Percentiles rank a stretch among this genome's conserved stretches.
Evolutionary conservation across 2,329 filamentous ascomycete genomes (phyloP).

Genomic region (Thelonectria blattea): DNA sequence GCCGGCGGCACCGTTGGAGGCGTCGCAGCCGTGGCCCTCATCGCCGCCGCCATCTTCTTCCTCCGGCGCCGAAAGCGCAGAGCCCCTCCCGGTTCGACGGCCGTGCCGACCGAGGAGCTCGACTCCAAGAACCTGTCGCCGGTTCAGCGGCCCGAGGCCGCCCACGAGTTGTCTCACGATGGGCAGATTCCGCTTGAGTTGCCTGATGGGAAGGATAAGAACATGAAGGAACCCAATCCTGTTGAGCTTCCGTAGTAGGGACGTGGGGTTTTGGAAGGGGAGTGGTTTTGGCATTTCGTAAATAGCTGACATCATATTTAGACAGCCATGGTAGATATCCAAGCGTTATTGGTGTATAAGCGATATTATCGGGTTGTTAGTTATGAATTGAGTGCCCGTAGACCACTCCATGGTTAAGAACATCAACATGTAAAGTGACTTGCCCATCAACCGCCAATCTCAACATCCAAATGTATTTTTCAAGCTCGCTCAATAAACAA

Average conservation of each 20-base stretch:
- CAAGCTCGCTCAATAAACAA: too few species aligned
- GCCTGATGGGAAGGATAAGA: not conserved
- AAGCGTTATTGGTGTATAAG: too few species aligned
- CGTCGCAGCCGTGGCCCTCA: not conserved
- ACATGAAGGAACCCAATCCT: not conserved
- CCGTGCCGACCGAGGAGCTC: not conserved
- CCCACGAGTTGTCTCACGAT: not conserved
- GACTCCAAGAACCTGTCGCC: not conserved
- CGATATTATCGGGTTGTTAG: too few species aligned
- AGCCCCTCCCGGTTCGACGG: not conserved
- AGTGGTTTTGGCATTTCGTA: too few species aligned
- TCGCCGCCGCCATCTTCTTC: not conserved
- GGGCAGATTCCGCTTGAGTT: conserved; percentile 1
- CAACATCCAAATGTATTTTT: too few species aligned
- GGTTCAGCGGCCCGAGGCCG: not conserved
- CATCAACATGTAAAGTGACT: too few species aligned
- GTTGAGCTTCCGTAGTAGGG: not conserved
- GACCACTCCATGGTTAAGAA: too few species aligned
- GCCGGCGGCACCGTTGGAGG: conserved; percentile 3
- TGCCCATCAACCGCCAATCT: too few species aligned
- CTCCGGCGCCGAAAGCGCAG: conserved; percentile 7
- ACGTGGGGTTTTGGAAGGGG: too few species aligned
- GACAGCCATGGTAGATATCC: too few species aligned
- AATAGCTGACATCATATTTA: too few species aligned
- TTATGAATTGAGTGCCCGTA: too few species aligned